Conservation (phyloP, 768 basidiomycete genomes). For the Lentinula edodes region DNA sequence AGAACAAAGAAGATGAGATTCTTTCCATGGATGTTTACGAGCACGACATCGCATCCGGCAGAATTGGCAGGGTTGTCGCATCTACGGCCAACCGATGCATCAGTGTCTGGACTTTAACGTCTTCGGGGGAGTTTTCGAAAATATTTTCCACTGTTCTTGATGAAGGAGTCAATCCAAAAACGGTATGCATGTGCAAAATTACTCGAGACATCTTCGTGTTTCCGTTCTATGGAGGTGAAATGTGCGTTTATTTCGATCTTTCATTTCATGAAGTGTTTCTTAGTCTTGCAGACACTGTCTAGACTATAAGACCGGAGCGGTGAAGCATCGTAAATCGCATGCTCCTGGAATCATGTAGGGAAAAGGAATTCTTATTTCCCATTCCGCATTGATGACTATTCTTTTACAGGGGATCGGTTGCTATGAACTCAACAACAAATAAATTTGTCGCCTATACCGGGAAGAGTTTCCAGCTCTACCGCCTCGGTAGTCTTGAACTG, state of each 20-base stretch:
- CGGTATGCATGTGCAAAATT: not conserved
- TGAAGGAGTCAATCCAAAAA: not conserved
- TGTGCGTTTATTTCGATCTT: not conserved
- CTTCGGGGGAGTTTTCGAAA: not conserved
- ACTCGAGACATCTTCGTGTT: not conserved
- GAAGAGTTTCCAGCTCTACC: not conserved
- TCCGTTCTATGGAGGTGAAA: not conserved
- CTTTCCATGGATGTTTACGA: not conserved
- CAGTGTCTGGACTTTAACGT: not conserved
- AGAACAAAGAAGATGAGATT: not conserved
- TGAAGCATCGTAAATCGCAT: not conserved
- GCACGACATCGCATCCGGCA: not conserved
- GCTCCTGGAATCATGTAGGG: not conserved
- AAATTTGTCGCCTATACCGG: not conserved
- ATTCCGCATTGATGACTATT: too few species aligned
- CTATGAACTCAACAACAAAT: not conserved
- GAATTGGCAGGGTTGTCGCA: not conserved
- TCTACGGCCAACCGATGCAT: not conserved
- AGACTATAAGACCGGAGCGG: not conserved
- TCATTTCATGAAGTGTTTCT: not conserved
- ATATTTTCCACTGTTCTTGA: not conserved
- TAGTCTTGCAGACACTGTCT: not conserved
- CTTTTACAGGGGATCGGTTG: not conserved
- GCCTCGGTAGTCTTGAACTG: not conserved
- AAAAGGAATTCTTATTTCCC: too few species aligned